A percentile compares a stretch with the other conserved stretches of the same genome.
Evolutionary conservation across 2,329 filamentous ascomycete genomes (phyloP).

Genomic region (Keithomyces neogunnii): DNA sequence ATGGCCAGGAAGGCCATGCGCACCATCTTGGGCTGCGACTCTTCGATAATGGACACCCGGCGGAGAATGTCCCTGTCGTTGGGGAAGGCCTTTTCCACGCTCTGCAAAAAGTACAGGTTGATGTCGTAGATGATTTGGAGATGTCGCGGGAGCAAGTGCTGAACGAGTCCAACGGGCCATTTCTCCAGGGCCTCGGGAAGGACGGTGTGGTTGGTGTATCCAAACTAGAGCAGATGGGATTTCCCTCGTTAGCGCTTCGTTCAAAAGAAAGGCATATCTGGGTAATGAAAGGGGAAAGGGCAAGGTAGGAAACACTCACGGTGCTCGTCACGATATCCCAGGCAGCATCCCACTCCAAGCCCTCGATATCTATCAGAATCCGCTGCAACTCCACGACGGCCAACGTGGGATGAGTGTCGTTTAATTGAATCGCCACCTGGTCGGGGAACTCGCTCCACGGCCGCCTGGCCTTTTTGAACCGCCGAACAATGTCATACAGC

Average conservation of each 20-base stretch:
- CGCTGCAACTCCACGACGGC: constrained; percentile 94
- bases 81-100: constrained; percentile 83
- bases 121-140: constrained; percentile 98
- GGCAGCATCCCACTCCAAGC: constrained; percentile 85
- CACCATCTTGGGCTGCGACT: constrained; percentile 94
- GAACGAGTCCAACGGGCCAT: constrained; percentile 89
- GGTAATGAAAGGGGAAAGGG: neutral
- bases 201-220: constrained; percentile 98
- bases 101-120: constrained; percentile 88
- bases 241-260: constrained; percentile 2
- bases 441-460: constrained; percentile 88
- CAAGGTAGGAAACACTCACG: constrained; percentile 31
- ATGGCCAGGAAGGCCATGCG: constrained; percentile 94
- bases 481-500: constrained; percentile 87
- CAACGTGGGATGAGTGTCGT: constrained; percentile 94
- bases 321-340: constrained; percentile 73
- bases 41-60: constrained; percentile 94
- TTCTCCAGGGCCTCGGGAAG: constrained; percentile 96
- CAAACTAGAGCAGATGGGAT: constrained; percentile 47
- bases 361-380: constrained; percentile 82
- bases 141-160: constrained; percentile 88
- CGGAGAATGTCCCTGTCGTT: constrained; percentile 77
- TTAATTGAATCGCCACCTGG: constrained; percentile 93
- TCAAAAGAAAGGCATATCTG: neutral
- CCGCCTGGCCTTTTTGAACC: constrained; percentile 95